Conservation (phyloP, 768 basidiomycete genomes). For the Trametes villosa region DNA sequence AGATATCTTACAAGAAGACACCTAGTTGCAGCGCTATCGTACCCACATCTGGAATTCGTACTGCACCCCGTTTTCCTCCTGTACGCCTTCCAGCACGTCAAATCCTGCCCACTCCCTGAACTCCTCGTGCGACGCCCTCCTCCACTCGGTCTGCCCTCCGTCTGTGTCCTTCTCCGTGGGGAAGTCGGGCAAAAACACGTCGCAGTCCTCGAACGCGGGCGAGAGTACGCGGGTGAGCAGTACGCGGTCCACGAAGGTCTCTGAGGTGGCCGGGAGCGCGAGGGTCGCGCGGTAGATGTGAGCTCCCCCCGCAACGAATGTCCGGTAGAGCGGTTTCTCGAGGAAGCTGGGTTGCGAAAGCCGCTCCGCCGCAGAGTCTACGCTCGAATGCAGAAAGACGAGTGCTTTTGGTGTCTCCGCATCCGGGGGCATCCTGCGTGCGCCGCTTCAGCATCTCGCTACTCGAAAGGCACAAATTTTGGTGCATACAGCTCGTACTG, state of each 20-base stretch:
- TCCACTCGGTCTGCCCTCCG: slow-evolving; percentile 53
- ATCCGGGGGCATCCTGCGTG: slow-evolving; percentile 14
- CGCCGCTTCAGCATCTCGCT: neutral
- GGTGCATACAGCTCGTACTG: slow-evolving; percentile 67
- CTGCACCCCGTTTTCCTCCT: slow-evolving; percentile 79
- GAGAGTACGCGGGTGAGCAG: slow-evolving; percentile 83
- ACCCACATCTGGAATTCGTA: slow-evolving; percentile 99
- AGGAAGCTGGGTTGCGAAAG: slow-evolving; percentile 30
- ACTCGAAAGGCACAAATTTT: neutral
- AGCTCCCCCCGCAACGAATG: slow-evolving; percentile 93
- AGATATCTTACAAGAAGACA: neutral
- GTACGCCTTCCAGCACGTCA: slow-evolving; percentile 72
- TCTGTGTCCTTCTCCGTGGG: slow-evolving; percentile 52
- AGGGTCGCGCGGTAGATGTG: slow-evolving; percentile 78
- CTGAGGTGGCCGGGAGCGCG: slow-evolving; percentile 38
- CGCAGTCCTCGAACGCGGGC: slow-evolving; percentile 81
- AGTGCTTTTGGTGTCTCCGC: slow-evolving; percentile 25
- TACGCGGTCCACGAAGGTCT: slow-evolving; percentile 70
- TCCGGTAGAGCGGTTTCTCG: slow-evolving; percentile 48
- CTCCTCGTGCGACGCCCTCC: slow-evolving; percentile 58
- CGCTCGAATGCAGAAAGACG: slow-evolving; percentile 43
- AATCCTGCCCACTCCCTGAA: slow-evolving; percentile 81
- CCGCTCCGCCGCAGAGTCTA: slow-evolving; percentile 46
- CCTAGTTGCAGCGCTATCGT: slow-evolving; percentile 32
- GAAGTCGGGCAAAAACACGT: slow-evolving; percentile 86